phyloP scores from a whole-genome alignment of 495 filamentous ascomycete genomes.

The Cudoniella acicularis region DNA sequence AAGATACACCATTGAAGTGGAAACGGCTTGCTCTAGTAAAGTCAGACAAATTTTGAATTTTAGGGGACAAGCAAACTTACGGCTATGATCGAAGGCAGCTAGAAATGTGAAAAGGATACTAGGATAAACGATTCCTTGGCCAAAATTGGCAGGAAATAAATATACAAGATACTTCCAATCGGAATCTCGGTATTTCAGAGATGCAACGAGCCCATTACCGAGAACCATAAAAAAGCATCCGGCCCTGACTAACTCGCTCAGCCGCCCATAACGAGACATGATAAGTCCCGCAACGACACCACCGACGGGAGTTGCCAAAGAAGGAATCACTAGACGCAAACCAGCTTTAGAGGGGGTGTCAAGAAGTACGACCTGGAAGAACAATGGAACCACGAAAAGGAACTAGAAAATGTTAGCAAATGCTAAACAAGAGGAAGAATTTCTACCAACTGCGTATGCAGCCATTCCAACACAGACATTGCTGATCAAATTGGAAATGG shows the following conservation, averaged over 20 bases:
- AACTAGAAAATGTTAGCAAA: slow-evolving; percentile 40
- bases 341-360: slow-evolving; percentile 61
- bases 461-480: slow-evolving; percentile 61
- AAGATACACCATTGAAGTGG: slow-evolving; percentile 59
- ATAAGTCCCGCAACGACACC: slow-evolving; percentile 57
- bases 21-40: slow-evolving; percentile 57
- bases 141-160: slow-evolving; percentile 60
- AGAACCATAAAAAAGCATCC: slow-evolving; percentile 57
- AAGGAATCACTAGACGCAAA: slow-evolving; percentile 55
- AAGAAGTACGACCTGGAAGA: slow-evolving; percentile 59
- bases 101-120: slow-evolving; percentile 60
- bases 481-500: slow-evolving; percentile 51
- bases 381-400: slow-evolving; percentile 61
- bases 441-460: slow-evolving; percentile 59
- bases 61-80: slow-evolving; percentile 31
- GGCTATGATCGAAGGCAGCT: slow-evolving; percentile 58
- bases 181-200: slow-evolving; percentile 52
- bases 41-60: slow-evolving; percentile 11
- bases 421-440: background rate
- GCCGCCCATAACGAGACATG: slow-evolving; percentile 62
- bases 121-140: slow-evolving; percentile 62
- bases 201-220: slow-evolving; percentile 53
- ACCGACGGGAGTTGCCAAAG: slow-evolving; percentile 57
- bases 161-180: slow-evolving; percentile 61
- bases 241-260: slow-evolving; percentile 49